Conservation (phyloP, 2,329 filamentous ascomycete genomes). For the Neonectria punicea region DNA sequence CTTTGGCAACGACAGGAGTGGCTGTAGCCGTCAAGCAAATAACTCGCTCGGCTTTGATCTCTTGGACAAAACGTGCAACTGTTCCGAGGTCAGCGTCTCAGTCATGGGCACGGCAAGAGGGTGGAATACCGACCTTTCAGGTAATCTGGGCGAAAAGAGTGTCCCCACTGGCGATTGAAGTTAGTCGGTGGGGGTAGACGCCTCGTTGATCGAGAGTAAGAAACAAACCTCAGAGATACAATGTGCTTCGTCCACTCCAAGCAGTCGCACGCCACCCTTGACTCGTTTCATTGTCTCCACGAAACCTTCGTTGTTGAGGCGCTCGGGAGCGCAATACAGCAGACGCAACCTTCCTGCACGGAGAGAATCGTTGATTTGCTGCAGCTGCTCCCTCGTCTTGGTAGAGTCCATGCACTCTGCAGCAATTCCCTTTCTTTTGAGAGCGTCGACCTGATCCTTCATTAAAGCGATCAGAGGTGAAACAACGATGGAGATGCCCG, state of each 20-base stretch:
- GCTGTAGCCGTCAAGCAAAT: constrained; percentile 70
- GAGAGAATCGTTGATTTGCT: constrained; percentile 49
- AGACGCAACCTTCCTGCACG: constrained; percentile 61
- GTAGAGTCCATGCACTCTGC: constrained; percentile 68
- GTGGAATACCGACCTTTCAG: constrained; percentile 53
- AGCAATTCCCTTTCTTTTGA: constrained; percentile 59
- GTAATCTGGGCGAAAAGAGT: constrained; percentile 62
- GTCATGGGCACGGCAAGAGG: background rate
- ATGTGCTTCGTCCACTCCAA: constrained; percentile 69
- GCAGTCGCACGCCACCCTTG: constrained; percentile 64
- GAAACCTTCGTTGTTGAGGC: constrained; percentile 70
- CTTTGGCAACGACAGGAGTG: constrained; percentile 64
- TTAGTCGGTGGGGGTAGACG: background rate
- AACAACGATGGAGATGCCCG: constrained; percentile 66
- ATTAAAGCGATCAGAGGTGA: constrained; percentile 67
- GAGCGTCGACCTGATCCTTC: constrained; percentile 69
- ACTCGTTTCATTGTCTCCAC: constrained; percentile 65
- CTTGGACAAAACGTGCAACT: constrained; percentile 65
- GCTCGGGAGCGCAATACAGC: constrained; percentile 68
- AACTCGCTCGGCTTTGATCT: constrained; percentile 67
- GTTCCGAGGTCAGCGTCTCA: background rate
- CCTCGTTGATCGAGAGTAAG: rapidly evolving
- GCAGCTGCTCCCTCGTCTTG: constrained; percentile 60
- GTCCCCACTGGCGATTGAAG: constrained; percentile 53
- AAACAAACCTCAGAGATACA: constrained; percentile 58